Percentiles rank a stretch among this genome's conserved stretches.
Conservation (phyloP, 192 early-diverging fungal species). For the Linnemannia exigua region DNA sequence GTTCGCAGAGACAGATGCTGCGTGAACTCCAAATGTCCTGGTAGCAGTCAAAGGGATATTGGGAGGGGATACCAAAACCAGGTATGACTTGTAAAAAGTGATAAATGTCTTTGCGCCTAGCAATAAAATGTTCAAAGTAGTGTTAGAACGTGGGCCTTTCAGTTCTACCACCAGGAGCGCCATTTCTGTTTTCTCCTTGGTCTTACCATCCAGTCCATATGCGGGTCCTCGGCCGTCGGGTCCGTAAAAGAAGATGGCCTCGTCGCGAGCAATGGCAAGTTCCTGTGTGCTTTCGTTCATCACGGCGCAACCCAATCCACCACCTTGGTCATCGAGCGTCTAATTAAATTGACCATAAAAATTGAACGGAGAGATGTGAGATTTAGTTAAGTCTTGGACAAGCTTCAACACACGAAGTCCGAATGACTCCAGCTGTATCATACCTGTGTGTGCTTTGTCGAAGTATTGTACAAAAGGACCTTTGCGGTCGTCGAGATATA, state of each 20-base stretch:
- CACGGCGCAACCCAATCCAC: conserved; percentile 79
- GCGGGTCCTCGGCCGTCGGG: conserved; percentile 93
- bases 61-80: conserved; percentile 79
- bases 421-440: neutral
- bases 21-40: conserved; percentile 49
- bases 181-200: conserved; percentile 40
- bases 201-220: conserved; percentile 85
- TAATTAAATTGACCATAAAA: neutral
- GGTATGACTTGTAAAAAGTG: conserved; percentile 81
- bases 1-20: conserved; percentile 45
- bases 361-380: neutral
- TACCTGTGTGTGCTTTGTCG: conserved; percentile 57
- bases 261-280: conserved; percentile 89
- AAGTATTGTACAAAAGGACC: conserved; percentile 72
- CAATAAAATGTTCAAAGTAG: conserved; percentile 44
- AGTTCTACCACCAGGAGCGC: conserved; percentile 54
- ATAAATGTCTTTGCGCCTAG: conserved; percentile 75
- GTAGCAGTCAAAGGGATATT: conserved; percentile 58
- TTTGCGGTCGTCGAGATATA: conserved; percentile 78
- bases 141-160: conserved; percentile 48
- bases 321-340: conserved; percentile 88
- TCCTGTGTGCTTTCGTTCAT: conserved; percentile 79
- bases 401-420: neutral
- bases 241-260: conserved; percentile 94
- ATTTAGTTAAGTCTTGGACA: neutral